Evolutionary conservation across 1,284 basidiomycete genomes (phyloP).

Genomic region (Tranzscheliella williamsii): DNA sequence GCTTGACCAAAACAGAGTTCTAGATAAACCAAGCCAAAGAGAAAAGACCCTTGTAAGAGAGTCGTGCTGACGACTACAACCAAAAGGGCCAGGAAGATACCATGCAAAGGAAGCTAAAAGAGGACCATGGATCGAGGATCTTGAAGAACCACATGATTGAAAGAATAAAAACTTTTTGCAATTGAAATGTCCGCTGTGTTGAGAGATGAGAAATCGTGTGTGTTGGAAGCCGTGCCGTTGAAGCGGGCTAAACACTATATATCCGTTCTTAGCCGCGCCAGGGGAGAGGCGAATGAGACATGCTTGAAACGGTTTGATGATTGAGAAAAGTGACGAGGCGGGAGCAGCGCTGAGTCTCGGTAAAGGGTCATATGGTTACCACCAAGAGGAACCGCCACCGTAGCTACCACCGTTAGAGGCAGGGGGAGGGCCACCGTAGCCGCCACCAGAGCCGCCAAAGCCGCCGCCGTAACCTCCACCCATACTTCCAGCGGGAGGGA

Average conservation of each 20-base stretch:
- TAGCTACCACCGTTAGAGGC: constrained; percentile 42
- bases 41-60: background rate
- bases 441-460: constrained; percentile 16
- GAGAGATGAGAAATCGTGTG: background rate
- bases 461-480: constrained; percentile 35
- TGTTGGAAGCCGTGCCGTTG: background rate
- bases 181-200: background rate
- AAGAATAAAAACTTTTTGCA: background rate
- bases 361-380: constrained; percentile 7
- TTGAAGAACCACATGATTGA: background rate
- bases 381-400: constrained; percentile 42
- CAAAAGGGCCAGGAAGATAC: background rate
- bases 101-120: background rate
- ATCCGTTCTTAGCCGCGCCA: background rate
- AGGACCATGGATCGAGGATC: background rate
- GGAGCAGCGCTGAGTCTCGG: background rate
- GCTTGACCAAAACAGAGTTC: background rate
- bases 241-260: background rate
- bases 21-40: background rate
- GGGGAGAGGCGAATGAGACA: background rate
- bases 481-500: constrained; percentile 22
- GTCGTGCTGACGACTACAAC: background rate
- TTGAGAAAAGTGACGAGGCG: background rate
- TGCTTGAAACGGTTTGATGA: background rate
- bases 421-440: constrained; percentile 39